Conservation (phyloP, 202 grass and related monocot species). For the Dendrocalamus latiflorus region DNA sequence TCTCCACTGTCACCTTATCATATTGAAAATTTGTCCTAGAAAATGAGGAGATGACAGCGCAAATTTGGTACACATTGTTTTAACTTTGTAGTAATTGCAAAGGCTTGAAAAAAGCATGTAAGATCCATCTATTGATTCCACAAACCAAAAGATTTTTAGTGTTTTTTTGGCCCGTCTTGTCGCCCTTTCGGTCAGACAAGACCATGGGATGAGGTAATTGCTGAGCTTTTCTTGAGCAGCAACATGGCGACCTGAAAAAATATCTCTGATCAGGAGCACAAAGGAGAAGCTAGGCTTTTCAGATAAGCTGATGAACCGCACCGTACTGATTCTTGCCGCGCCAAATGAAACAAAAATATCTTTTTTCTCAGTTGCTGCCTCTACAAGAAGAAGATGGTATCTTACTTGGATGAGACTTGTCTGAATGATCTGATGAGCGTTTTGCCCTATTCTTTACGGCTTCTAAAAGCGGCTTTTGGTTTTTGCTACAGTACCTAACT, state of each 20-base stretch:
- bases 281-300: neutral
- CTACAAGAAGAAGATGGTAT: neutral
- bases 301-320: neutral
- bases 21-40: neutral
- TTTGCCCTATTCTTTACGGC: no score
- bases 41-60: neutral
- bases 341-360: no score
- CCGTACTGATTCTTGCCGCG: no score
- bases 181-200: conserved; percentile 20
- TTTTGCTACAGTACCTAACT: no score
- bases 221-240: conserved; percentile 7
- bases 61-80: neutral
- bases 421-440: neutral
- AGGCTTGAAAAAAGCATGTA: neutral
- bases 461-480: no score
- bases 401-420: neutral
- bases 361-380: neutral
- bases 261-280: neutral
- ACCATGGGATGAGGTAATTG: conserved; percentile 19
- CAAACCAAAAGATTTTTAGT: conserved; percentile 3
- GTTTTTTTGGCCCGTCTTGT: neutral
- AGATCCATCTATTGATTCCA: conserved; percentile 23
- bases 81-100: neutral
- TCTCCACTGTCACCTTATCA: neutral
- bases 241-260: neutral